Conservation (phyloP, 2,329 filamentous ascomycete genomes). For the Rhynchosporium agropyri region DNA sequence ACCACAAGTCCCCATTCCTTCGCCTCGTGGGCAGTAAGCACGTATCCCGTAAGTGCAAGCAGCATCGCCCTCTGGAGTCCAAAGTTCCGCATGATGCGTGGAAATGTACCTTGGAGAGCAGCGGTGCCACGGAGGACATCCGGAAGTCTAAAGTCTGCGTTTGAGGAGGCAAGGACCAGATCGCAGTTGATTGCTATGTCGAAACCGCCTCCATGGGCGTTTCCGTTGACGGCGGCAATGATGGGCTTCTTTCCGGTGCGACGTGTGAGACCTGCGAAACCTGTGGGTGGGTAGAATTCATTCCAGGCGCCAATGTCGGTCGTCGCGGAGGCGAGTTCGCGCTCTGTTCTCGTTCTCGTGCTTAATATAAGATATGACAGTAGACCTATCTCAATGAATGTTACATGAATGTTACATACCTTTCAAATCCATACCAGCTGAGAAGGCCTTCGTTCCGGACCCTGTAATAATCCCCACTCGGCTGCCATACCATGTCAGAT, state of each 20-base stretch:
- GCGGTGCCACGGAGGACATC: constrained; percentile 62
- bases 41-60: constrained; percentile 41
- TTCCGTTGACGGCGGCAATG: constrained; percentile 61
- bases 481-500: constrained; percentile 3
- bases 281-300: constrained; percentile 47
- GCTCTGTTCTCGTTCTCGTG: background rate
- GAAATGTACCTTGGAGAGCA: constrained; percentile 57
- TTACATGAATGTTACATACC: constrained; percentile 17
- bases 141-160: constrained; percentile 57
- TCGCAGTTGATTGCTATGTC: constrained; percentile 56
- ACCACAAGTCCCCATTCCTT: constrained; percentile 40
- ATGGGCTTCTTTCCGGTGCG: constrained; percentile 62
- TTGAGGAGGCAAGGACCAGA: constrained; percentile 56
- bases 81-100: constrained; percentile 48
- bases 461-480: constrained; percentile 55
- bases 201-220: constrained; percentile 59
- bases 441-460: constrained; percentile 56
- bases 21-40: constrained; percentile 48
- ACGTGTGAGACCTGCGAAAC: constrained; percentile 58
- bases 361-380: no score
- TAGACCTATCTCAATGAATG: no score
- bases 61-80: constrained; percentile 41
- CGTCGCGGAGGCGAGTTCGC: background rate
- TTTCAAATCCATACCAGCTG: constrained; percentile 57
- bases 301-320: constrained; percentile 1